phyloP scores from a whole-genome alignment of 2,329 filamentous ascomycete species.

The Diaporthe sp. region DNA sequence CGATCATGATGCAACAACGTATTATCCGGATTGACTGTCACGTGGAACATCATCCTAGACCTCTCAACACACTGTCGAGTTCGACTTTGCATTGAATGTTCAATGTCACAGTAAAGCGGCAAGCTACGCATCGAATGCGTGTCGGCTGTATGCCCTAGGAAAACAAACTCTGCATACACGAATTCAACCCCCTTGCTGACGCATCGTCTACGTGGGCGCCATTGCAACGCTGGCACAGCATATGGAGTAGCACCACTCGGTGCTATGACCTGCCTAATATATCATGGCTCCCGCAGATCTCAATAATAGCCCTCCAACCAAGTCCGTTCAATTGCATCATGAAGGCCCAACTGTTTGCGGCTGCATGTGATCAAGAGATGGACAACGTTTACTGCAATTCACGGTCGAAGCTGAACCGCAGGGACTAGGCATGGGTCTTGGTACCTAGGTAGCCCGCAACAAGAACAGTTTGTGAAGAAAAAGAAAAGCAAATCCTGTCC shows the following conservation, averaged over 20 bases:
- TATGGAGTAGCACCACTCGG: not conserved
- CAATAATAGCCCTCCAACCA: not conserved
- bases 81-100: too few species aligned
- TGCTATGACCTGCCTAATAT: not conserved
- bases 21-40: not conserved
- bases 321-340: not conserved
- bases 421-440: not conserved
- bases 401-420: not conserved
- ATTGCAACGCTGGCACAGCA: not conserved
- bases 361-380: not conserved
- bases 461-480: not conserved
- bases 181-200: not conserved
- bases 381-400: not conserved
- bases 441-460: not conserved
- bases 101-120: not conserved
- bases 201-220: not conserved
- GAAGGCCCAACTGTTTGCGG: not conserved
- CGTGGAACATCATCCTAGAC: not conserved
- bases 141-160: not conserved
- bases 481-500: not conserved
- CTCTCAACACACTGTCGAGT: not conserved
- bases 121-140: not conserved
- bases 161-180: not conserved
- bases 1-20: not conserved
- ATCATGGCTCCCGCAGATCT: not conserved